Conservation (phyloP, 768 basidiomycete species). For the Lactarius akahatsu region DNA sequence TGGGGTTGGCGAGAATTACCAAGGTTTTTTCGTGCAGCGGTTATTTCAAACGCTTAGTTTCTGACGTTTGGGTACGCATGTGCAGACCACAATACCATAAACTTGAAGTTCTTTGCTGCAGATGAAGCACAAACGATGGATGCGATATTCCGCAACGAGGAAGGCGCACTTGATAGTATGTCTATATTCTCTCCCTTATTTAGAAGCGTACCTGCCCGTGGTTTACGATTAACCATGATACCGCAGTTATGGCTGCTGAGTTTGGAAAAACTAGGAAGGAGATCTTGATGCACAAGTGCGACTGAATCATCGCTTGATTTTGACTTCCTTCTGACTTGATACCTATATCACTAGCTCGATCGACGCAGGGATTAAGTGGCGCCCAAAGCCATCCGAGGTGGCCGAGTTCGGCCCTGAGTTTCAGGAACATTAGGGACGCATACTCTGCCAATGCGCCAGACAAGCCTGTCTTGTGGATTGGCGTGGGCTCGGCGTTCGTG, state of each 20-base stretch:
- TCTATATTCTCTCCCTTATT: not conserved
- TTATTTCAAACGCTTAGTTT: too few relatives aligned
- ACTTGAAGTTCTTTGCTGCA: constrained; percentile 19
- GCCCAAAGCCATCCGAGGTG: constrained; percentile 52
- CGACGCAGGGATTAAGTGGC: constrained; percentile 56
- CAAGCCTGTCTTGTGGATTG: constrained; percentile 52
- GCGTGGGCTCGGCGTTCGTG: constrained; percentile 44
- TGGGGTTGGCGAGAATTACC: constrained; percentile 43
- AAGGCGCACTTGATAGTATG: constrained; percentile 26
- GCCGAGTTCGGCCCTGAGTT: constrained; percentile 51
- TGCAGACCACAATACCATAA: constrained; percentile 26
- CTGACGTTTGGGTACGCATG: constrained; percentile 4
- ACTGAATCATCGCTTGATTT: not conserved
- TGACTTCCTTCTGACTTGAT: not conserved
- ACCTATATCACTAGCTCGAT: constrained; percentile 26
- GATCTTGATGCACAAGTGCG: constrained; percentile 51
- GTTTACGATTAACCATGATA: not conserved
- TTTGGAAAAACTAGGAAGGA: constrained; percentile 46
- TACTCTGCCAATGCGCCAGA: constrained; percentile 54
- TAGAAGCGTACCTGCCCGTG: not conserved
- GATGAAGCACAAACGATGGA: constrained; percentile 30
- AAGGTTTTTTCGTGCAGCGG: constrained; percentile 32
- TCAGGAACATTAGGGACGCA: constrained; percentile 45
- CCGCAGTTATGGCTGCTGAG: constrained; percentile 36
- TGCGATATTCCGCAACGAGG: constrained; percentile 23